Evolutionary conservation across 495 filamentous ascomycete genomes (phyloP).

Genomic region (Penicillium parvum): DNA sequence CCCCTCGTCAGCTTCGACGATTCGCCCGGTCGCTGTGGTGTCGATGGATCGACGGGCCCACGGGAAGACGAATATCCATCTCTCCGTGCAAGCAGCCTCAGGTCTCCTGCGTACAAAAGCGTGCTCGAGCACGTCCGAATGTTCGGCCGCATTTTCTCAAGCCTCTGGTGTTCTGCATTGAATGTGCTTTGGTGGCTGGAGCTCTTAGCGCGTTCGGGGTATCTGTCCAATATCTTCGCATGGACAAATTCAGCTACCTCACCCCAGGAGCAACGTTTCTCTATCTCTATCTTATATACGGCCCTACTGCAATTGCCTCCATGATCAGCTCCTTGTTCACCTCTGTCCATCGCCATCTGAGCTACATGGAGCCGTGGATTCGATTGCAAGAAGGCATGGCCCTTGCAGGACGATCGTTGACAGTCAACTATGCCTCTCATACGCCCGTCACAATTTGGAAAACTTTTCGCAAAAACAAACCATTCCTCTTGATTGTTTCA

Average conservation of each 20-base stretch:
- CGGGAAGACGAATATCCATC: conserved; percentile 10
- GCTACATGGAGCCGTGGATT: conserved; percentile 22
- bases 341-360: conserved; percentile 22
- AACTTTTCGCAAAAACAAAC: conserved; percentile 1
- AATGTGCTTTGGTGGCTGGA: conserved; percentile 14
- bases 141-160: conserved; percentile 26
- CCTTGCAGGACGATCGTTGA: conserved; percentile 2
- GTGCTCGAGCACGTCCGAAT: conserved; percentile 4
- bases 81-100: not conserved
- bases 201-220: conserved; percentile 13
- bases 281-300: conserved; percentile 14
- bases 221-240: conserved; percentile 4
- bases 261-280: conserved; percentile 4
- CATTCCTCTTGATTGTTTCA: conserved; percentile 3
- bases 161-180: conserved; percentile 15
- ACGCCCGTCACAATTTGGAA: conserved; percentile 7
- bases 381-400: conserved; percentile 13
- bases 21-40: conserved; percentile 18
- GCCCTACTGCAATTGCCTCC: conserved; percentile 21
- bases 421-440: conserved; percentile 15
- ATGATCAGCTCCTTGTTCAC: conserved; percentile 19
- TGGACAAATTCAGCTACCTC: conserved; percentile 7
- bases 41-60: conserved; percentile 7
- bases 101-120: not conserved
- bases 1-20: conserved; percentile 19